Base-by-base conservation (phyloP, 805 yeast species). In the Pichia ethanolica region DNA sequence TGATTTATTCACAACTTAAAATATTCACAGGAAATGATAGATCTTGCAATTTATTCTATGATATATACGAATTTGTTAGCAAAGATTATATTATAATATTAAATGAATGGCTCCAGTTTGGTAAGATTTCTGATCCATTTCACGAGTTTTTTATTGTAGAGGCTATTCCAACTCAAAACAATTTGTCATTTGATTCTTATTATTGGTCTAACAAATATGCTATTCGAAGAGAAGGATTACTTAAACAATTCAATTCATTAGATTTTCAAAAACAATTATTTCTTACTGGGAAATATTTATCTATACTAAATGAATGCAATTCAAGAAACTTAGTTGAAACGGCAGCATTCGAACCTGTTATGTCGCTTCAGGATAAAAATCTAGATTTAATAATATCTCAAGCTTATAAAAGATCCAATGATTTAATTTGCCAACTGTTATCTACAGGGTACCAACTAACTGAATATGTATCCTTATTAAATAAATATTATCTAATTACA, bases 251-350 rank as follows among this genome's bases (percentile, higher is more conserved):
- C 51, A 66, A 71, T 7, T 66, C 71, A 37, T 70, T 69, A 28
- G 76, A 72, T 2, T 61, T 81, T 7, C 85, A 85, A 55, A 73
- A 74, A 44, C 83, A 84, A 63, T 74, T 91, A 0, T 68, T 91
- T 27, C 70, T 81, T 45, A 87, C 97, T 0, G 99, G 99, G 1
- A 90, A 89, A 65, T 83, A 83, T 57, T 68, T 89, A 49, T 86
- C 88, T 58, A 82, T 91, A 3, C 71, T 86, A 41, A 74, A 79
- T 48, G 80, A 75, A 49, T 81, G 56, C 39, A 28, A 46, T 5
- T 48, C 36, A 32, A 26, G 14, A 1, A 20, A 40, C 11, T 12
- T 33, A 6, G 48, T 44, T 3, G n/a, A 33, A 3, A 41, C 50
- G 0, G 25, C 33, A 38, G 28, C 35, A 5, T 41, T 36, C n/a